Conservation (phyloP, 2,329 filamentous ascomycete species). For the Fusarium tupiense region DNA sequence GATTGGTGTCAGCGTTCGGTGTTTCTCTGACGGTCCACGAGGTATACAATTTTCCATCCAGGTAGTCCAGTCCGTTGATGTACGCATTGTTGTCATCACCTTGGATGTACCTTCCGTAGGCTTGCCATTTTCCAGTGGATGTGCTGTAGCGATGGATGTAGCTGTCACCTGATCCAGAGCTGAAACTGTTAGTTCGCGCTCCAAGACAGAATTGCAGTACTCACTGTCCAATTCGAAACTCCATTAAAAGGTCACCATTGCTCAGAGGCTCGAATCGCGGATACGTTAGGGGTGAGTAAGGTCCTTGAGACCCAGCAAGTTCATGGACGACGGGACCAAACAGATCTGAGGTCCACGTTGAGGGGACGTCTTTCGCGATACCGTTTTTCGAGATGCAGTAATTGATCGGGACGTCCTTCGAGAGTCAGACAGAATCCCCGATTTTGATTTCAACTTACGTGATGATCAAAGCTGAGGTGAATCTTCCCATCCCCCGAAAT, state of each 20-base stretch:
- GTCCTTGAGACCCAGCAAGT: slow-evolving; percentile 10
- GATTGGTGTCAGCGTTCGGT: slow-evolving; percentile 26
- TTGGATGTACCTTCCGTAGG: slow-evolving; percentile 27
- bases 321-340: slow-evolving; percentile 25
- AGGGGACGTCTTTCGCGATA: slow-evolving; percentile 5
- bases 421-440: background rate
- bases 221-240: slow-evolving; percentile 32
- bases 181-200: background rate
- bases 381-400: slow-evolving; percentile 14
- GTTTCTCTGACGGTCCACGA: slow-evolving; percentile 33
- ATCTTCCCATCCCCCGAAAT: slow-evolving; percentile 33
- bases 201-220: accelerated
- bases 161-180: slow-evolving; percentile 26
- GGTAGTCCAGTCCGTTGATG: slow-evolving; percentile 25
- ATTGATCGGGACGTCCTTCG: slow-evolving; percentile 28
- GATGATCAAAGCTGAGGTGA: slow-evolving; percentile 32
- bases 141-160: slow-evolving; percentile 35
- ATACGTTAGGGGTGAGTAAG: slow-evolving; percentile 22
- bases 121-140: slow-evolving; percentile 24
- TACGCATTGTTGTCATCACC: slow-evolving; percentile 33
- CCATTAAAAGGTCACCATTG: slow-evolving; percentile 18
- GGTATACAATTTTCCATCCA: slow-evolving; percentile 23
- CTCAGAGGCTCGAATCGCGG: slow-evolving; percentile 20
- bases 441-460: background rate
- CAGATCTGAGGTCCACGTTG: slow-evolving; percentile 8